These are phyloP conservation scores for Phylloporus scabripes DNA, from an alignment of 768 basidiomycete species.

Conservation along the genomic window DNA sequence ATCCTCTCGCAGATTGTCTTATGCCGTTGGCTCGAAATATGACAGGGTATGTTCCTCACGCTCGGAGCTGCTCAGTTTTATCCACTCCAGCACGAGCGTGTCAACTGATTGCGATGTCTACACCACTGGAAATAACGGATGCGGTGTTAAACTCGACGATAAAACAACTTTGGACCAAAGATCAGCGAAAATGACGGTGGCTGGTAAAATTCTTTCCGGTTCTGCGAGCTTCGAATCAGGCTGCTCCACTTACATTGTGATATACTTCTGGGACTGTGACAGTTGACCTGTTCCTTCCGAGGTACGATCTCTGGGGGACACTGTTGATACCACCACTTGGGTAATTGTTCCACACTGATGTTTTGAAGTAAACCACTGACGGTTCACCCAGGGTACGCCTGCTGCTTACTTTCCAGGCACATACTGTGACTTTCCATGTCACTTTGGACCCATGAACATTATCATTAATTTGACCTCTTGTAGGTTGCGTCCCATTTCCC, in stretches of 20 bases:
- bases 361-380: neutral
- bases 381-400: constrained; percentile 9
- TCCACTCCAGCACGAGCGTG: constrained; percentile 8
- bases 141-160: constrained; percentile 25
- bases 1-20: constrained; percentile 21
- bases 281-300: constrained; percentile 32
- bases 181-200: constrained; percentile 36
- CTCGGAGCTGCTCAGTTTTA: neutral
- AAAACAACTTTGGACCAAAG: constrained; percentile 29
- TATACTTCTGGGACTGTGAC: constrained; percentile 39
- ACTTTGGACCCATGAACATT: constrained; percentile 17
- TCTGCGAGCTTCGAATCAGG: neutral
- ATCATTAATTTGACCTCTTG: constrained; percentile 20
- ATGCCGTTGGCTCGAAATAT: constrained; percentile 26
- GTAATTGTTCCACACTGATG: constrained; percentile 5
- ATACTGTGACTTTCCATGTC: constrained; percentile 9
- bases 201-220: constrained; percentile 20
- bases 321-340: constrained; percentile 22
- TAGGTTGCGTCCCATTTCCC: constrained; percentile 1
- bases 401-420: constrained; percentile 14
- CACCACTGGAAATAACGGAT: constrained; percentile 27
- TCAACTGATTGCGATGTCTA: constrained; percentile 24
- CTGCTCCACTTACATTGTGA: constrained; percentile 24
- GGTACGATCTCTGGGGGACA: constrained; percentile 21
- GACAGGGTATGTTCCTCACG: constrained; percentile 26